Evolutionary conservation across 495 filamentous ascomycete species (phyloP).

Genomic region (Xylaria longipes): DNA sequence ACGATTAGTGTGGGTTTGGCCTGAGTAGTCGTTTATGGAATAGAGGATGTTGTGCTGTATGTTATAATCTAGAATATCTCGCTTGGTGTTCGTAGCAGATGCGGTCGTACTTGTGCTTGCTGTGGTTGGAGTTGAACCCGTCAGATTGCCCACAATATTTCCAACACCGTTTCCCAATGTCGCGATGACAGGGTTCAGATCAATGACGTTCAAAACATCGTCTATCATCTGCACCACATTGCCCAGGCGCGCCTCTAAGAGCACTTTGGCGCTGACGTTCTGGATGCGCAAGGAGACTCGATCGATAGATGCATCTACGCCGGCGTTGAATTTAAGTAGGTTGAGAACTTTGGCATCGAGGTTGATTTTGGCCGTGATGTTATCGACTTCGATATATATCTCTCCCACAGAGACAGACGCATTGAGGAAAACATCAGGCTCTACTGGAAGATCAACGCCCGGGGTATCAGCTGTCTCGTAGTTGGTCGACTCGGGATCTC

Average conservation of each 20-base stretch:
- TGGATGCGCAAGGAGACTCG: conserved; percentile 58
- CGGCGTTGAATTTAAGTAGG: conserved; percentile 62
- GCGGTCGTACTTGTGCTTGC: conserved; percentile 37
- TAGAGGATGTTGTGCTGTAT: conserved; percentile 60
- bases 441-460: conserved; percentile 45
- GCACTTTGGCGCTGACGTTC: conserved; percentile 62
- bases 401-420: conserved; percentile 58
- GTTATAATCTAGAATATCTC: conserved; percentile 43
- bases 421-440: conserved; percentile 64
- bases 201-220: conserved; percentile 58
- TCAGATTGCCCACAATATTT: conserved; percentile 53
- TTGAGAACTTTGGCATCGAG: conserved; percentile 62
- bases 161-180: conserved; percentile 56
- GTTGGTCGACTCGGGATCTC: conserved; percentile 53
- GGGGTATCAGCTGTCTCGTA: conserved; percentile 60
- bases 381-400: conserved; percentile 60
- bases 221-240: conserved; percentile 64
- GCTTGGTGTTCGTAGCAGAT: conserved; percentile 31
- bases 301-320: conserved; percentile 61
- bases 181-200: conserved; percentile 63
- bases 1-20: conserved; percentile 62
- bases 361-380: conserved; percentile 66
- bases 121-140: conserved; percentile 20
- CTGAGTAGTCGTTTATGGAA: conserved; percentile 61
- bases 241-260: conserved; percentile 60